Conservation (phyloP, 495 filamentous ascomycete genomes). For the Hyaloscypha finlandica region DNA sequence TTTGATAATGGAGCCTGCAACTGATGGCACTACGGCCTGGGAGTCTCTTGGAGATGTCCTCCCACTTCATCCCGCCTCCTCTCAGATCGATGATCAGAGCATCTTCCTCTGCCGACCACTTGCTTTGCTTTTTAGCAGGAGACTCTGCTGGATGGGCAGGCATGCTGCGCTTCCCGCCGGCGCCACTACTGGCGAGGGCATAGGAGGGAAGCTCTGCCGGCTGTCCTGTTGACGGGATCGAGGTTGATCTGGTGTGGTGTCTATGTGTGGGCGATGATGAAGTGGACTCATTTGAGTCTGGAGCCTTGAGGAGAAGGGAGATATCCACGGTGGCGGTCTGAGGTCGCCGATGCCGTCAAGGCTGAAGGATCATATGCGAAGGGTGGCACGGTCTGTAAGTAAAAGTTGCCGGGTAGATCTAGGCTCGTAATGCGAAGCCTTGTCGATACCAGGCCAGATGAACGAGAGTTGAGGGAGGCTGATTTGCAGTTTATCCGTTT, state of each 20-base stretch:
- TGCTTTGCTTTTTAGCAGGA: conserved; percentile 91
- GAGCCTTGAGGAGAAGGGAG: conserved; percentile 74
- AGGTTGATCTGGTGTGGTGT: conserved; percentile 53
- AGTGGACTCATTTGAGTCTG: conserved; percentile 78
- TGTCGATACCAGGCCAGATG: conserved; percentile 19
- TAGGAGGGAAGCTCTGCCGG: conserved; percentile 28
- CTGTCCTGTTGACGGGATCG: conserved; percentile 42
- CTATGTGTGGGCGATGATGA: conserved; percentile 37
- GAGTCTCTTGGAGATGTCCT: conserved; percentile 89
- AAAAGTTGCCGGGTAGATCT: conserved; percentile 20
- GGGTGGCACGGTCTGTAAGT: conserved; percentile 16
- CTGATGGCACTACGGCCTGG: conserved; percentile 91
- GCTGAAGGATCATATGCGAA: conserved; percentile 35
- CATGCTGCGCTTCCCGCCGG: conserved; percentile 33
- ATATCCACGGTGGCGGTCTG: conserved; percentile 83
- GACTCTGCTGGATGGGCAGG: conserved; percentile 63
- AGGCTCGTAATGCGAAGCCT: conserved; percentile 21
- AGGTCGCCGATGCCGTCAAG: conserved; percentile 34
- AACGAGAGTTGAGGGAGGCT: conserved; percentile 18
- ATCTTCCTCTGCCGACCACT: conserved; percentile 94
- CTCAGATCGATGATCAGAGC: conserved; percentile 85
- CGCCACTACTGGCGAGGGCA: conserved; percentile 20
- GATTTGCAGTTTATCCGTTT: conserved; percentile 27
- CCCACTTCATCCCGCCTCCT: conserved; percentile 93
- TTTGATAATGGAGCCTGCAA: conserved; percentile 94